Evolutionary conservation across 1,284 basidiomycete species (phyloP).

Genomic region (Malassezia furfur): DNA sequence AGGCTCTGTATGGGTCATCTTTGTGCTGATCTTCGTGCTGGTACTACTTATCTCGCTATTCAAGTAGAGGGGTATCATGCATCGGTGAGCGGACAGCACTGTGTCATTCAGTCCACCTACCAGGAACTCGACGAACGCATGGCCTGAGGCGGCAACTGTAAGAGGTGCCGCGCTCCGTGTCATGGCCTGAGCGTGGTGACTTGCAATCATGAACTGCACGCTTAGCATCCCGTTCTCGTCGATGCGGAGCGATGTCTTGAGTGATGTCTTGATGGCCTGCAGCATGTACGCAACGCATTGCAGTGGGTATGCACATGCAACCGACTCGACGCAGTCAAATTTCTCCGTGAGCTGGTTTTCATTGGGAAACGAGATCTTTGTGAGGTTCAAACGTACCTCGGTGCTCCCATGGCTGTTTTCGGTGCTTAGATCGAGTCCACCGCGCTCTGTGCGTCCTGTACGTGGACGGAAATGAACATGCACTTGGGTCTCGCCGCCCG

Average conservation of each 20-base stretch:
- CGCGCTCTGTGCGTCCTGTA: background rate
- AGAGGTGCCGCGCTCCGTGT: background rate
- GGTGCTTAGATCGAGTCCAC: conserved; percentile 3
- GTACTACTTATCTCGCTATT: conserved; percentile 37
- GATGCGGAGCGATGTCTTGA: conserved; percentile 34
- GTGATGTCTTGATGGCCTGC: conserved; percentile 25
- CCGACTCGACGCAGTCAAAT: conserved; percentile 1
- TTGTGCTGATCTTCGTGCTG: conserved; percentile 31
- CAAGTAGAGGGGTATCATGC: conserved; percentile 21
- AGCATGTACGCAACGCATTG: conserved; percentile 18
- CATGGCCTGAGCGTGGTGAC: conserved; percentile 16
- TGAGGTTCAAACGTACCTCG: background rate
- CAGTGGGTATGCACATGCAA: conserved; percentile 1
- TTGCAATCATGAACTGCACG: conserved; percentile 39
- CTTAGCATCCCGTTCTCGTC: conserved; percentile 36
- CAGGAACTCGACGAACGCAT: conserved; percentile 36
- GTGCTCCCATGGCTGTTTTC: conserved; percentile 9
- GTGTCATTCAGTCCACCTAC: conserved; percentile 8
- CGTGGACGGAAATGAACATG: background rate
- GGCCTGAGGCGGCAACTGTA: conserved; percentile 22
- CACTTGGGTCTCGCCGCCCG: conserved; percentile 3
- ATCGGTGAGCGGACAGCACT: conserved; percentile 26
- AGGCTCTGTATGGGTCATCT: conserved; percentile 30
- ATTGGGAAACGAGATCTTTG: conserved; percentile 7
- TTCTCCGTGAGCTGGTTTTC: conserved; percentile 11